Percentiles rank a stretch among this genome's conserved stretches.
These are phyloP conservation scores for Penicillium cinerascens DNA, from an alignment of 495 filamentous ascomycete species.

Conservation along the genomic window DNA sequence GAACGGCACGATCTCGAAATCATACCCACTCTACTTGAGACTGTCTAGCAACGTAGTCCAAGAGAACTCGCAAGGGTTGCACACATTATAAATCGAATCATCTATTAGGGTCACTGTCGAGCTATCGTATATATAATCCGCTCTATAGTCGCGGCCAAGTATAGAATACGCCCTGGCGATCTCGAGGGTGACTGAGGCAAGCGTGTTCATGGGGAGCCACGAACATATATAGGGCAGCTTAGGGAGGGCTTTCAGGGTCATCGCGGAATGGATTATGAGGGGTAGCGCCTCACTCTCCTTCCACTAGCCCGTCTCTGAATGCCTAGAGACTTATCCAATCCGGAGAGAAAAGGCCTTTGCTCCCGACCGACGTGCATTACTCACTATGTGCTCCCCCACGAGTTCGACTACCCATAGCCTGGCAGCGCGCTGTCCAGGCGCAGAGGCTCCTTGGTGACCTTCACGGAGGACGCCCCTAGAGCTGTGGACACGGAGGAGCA, in stretches of 20 bases:
- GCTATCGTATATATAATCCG: neutral
- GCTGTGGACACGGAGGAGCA: conserved; percentile 51
- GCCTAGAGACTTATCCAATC: conserved; percentile 59
- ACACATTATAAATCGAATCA: conserved; percentile 51
- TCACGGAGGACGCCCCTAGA: conserved; percentile 24
- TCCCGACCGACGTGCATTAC: conserved; percentile 32
- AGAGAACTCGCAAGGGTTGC: conserved; percentile 46
- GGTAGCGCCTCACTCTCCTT: conserved; percentile 57
- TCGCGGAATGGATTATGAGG: conserved; percentile 51
- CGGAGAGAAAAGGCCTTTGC: conserved; percentile 48
- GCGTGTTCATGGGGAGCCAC: conserved; percentile 57
- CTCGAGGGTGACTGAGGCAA: conserved; percentile 47
- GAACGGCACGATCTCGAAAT: conserved; percentile 46
- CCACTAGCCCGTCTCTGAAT: conserved; percentile 50
- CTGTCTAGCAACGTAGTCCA: conserved; percentile 52
- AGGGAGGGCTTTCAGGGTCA: conserved; percentile 48
- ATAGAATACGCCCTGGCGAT: conserved; percentile 32
- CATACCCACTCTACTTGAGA: conserved; percentile 23
- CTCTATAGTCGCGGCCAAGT: neutral
- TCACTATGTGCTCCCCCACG: conserved; percentile 53
- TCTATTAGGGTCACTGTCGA: conserved; percentile 2
- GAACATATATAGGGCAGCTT: conserved; percentile 40
- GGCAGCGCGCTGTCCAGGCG: conserved; percentile 41
- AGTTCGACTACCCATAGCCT: conserved; percentile 59
- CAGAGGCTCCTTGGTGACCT: conserved; percentile 41